Base-by-base conservation (phyloP, 169 alveolate species). In the Babesia ovis region DNA sequence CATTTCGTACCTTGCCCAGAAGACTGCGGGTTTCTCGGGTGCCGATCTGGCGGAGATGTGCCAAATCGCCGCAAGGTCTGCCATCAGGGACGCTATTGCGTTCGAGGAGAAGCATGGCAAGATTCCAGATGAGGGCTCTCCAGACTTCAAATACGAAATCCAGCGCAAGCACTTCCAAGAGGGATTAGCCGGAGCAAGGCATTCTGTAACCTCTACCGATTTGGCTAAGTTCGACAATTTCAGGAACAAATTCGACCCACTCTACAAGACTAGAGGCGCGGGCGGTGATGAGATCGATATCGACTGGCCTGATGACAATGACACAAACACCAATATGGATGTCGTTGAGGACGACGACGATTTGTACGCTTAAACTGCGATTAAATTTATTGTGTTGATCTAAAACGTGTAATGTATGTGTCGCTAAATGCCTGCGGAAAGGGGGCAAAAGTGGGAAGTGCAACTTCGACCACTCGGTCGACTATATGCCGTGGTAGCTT, bases 11-110 rank as follows among this genome's bases (percentile, higher is more conserved):
- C 84, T 98, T 12, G 99, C 99, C 29, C 98, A 96, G 87, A 94
- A 97, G 70, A 98, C 99, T 18, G 99, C 97, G 16, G 99, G 99
- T 32, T 98, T 98, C 93, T 95, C 99, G 45, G 99, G 99, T 18
- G 99, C 99, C n/a, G 99, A 98, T 91, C 73, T 98, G 64, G 98
- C 99, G 43, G 99, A 98, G 86, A 88, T 98, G 75, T 96, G 99
- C 83, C 98, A 98, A 77, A 93, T 98, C 59, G 99, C 99, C 4
- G 99, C 99, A 23, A 96, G 98, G 85, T 97, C 99, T n/a, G 99
- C 99, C 14, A 97, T 98, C 66, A 95, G 99, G 81, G 99, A 98
- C 81, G 97, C 98, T 22, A 92, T 95, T 59, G 92, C 90, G 68
- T 89, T 86, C 25, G 95, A 91, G 39, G 94, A 89, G 60, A 73